Conservation (phyloP, 345 rosid species). For the Lepidium africanum region DNA sequence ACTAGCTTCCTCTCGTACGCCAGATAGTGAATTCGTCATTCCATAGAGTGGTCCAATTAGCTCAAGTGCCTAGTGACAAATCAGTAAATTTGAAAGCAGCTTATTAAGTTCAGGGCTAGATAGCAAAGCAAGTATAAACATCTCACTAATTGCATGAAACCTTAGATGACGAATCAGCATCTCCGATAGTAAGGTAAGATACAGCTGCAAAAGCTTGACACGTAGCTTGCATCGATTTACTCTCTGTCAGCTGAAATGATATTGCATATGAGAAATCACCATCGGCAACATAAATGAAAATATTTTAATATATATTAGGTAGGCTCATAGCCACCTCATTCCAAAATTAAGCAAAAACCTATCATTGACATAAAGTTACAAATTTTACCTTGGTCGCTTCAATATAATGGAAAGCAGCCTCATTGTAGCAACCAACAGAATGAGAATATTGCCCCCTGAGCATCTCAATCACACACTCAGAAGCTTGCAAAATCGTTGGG, state of each 20-base stretch:
- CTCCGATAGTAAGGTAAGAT: constrained; percentile 83
- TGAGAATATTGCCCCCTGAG: constrained; percentile 98
- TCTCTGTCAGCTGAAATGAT: constrained; percentile 66
- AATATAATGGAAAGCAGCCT: constrained; percentile 88
- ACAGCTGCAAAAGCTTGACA: constrained; percentile 93
- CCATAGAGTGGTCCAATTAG: constrained; percentile 78
- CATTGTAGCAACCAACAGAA: constrained; percentile 86
- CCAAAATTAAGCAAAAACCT: neutral
- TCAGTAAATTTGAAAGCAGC: neutral
- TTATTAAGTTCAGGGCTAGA: neutral
- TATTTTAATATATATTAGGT: neutral
- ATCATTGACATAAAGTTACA: neutral
- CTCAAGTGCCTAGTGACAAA: constrained; percentile 70
- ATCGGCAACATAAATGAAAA: neutral
- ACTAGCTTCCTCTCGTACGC: constrained; percentile 88
- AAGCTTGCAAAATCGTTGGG: constrained; percentile 89
- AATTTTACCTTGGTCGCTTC: constrained; percentile 77
- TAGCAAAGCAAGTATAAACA: neutral
- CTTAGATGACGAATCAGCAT: constrained; percentile 92
- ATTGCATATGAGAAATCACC: neutral
- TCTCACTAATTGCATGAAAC: constrained; percentile 28
- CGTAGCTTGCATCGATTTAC: constrained; percentile 84
- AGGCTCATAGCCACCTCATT: neutral
- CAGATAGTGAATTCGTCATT: constrained; percentile 72
- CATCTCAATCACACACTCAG: constrained; percentile 90